Base-by-base conservation (phyloP, 352 stramenopile genomes). In the Globisporangium cederbergense region DNA sequence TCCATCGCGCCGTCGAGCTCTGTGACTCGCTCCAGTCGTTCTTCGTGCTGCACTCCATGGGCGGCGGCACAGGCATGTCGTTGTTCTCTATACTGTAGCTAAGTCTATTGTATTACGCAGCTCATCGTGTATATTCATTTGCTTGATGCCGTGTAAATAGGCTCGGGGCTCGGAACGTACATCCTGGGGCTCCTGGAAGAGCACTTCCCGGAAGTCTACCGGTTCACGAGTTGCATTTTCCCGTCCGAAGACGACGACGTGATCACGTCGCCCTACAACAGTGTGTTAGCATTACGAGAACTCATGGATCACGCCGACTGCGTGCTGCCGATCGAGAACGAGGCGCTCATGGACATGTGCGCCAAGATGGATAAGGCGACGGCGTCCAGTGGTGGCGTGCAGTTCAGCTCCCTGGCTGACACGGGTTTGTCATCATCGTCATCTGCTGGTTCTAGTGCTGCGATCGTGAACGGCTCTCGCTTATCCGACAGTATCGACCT, bases 221-320 rank as follows among this genome's bases (percentile, higher is more conserved):
- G 88, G 18, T 93, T 92, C 69, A 86, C 83, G 28, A 90, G 72
- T 18, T 83, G 82, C n/a, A 82, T 93, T 18, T 93, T 93, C 59
- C 84, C 84, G 50, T 91, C 86, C 0, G 86, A 88, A 63, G 89
- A 97, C 70, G 88, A 97, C 67, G 91, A 98, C 55, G 92, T 98
- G 34, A 81, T 98, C 62, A 98, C 91, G 6, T 97, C 90, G 22
- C 92, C 93, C 3, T 98, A 98, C 75, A 98, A 98, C 71, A 93
- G 82, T 58, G 78, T 95, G n/a, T 51, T 95, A 20, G 77, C 89
- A 5, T 58, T 94, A 51, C 71, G 76, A 7, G 68, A 97, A 66
- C 82, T 98, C 28, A 94, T 83, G 4, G 82, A 96, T 20, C 79
- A 95, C 71, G 88, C 91, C 1, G 89, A 97, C 63, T 97, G 88